Percentiles rank a stretch among this genome's conserved stretches.
Conservation (phyloP, 2,329 filamentous ascomycete genomes). For the Diaporthe batatas region DNA sequence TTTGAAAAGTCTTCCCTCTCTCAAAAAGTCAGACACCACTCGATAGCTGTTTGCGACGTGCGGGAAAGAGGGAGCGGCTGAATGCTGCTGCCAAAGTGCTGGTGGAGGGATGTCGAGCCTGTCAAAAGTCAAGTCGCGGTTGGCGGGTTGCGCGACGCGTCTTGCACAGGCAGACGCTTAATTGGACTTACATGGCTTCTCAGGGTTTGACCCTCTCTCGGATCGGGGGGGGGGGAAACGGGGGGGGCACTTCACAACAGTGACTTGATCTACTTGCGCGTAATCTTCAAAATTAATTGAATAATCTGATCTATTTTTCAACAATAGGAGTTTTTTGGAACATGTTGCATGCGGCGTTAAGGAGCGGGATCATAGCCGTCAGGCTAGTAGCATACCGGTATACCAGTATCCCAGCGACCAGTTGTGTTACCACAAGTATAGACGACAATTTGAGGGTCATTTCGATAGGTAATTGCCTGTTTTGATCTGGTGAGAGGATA, state of each 20-base stretch:
- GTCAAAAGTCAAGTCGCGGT: slow-evolving; percentile 23
- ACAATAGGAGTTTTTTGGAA: no score
- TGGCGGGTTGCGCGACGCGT: slow-evolving; percentile 21
- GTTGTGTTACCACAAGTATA: neutral
- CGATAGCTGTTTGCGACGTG: neutral
- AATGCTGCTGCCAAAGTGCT: neutral
- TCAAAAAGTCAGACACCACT: slow-evolving; percentile 24
- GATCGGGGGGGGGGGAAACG: no score
- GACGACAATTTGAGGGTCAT: neutral
- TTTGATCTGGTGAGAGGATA: neutral
- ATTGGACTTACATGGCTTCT: slow-evolving; percentile 1
- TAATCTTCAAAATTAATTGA: no score
- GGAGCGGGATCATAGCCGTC: no score
- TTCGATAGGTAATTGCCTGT: neutral
- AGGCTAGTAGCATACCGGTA: no score
- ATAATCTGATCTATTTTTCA: no score
- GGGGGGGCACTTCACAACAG: no score
- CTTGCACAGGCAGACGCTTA: slow-evolving; percentile 12
- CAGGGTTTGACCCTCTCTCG: neutral
- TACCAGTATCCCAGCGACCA: no score
- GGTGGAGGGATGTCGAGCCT: slow-evolving; percentile 43
- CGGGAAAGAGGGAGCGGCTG: neutral
- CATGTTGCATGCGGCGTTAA: no score
- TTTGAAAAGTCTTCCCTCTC: slow-evolving; percentile 18
- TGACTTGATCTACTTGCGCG: no score